Conservation (phyloP, 305 asterid genomes). For the Ajuga reptans region DNA sequence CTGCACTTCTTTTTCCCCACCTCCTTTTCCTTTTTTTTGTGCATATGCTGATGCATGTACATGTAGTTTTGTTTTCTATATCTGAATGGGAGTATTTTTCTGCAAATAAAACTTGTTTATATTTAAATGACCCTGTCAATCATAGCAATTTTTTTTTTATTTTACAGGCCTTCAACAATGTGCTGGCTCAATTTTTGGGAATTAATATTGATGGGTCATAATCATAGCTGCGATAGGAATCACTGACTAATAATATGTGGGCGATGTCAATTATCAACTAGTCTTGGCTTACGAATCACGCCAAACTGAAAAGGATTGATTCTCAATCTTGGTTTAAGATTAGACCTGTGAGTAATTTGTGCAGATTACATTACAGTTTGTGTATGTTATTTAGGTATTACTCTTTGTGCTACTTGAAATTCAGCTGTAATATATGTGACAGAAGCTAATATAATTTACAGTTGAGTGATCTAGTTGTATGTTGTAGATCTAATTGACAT, state of each 20-base stretch:
- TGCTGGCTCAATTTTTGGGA: constrained; percentile 62
- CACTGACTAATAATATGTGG: constrained; percentile 17
- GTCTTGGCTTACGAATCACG: constrained; percentile 23
- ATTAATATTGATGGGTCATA: constrained; percentile 39
- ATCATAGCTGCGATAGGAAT: constrained; percentile 32
- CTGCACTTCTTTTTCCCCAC: constrained; percentile 1
- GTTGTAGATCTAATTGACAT: background rate
- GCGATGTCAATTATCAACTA: constrained; percentile 13
- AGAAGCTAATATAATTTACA: constrained; percentile 5
- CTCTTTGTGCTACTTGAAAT: constrained; percentile 9
- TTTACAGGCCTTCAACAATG: constrained; percentile 72
- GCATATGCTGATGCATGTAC: constrained; percentile 20
- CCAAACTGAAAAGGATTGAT: constrained; percentile 22
- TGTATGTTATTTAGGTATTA: background rate
- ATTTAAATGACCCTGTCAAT: constrained; percentile 17
- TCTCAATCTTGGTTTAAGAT: constrained; percentile 24
- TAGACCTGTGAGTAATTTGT: constrained; percentile 22
- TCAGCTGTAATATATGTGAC: constrained; percentile 10
- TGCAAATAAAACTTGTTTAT: constrained; percentile 3
- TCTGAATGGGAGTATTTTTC: constrained; percentile 3
- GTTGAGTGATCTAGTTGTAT: constrained; percentile 5
- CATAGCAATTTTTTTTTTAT: constrained; percentile 6
- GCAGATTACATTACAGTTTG: constrained; percentile 21
- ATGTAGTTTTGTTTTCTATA: constrained; percentile 10
- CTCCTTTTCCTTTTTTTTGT: constrained; percentile 18